phyloP scores from a whole-genome alignment of 2,329 filamentous ascomycete species.

The Xylariaceae sp. region DNA sequence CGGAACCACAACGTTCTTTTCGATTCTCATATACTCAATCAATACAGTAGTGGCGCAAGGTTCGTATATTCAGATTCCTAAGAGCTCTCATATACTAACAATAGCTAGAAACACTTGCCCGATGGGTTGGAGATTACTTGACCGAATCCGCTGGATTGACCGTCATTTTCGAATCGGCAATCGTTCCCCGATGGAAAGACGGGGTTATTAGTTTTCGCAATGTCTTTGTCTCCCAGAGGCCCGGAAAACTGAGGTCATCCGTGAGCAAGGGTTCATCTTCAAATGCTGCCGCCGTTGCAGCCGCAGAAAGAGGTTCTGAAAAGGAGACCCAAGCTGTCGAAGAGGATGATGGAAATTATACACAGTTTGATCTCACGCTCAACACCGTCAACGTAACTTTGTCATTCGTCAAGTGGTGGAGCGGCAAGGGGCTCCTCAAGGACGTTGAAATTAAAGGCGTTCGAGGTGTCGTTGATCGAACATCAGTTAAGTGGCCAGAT shows the following conservation, averaged over 20 bases:
- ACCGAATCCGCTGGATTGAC: slow-evolving; percentile 90
- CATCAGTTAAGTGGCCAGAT: slow-evolving; percentile 67
- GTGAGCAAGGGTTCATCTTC: slow-evolving; percentile 89
- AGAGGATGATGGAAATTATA: slow-evolving; percentile 91
- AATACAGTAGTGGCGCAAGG: slow-evolving; percentile 96
- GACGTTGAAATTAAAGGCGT: slow-evolving; percentile 94
- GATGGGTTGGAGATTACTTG: slow-evolving; percentile 91
- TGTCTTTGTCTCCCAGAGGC: slow-evolving; percentile 88
- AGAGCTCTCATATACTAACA: slow-evolving; percentile 17
- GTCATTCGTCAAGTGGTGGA: slow-evolving; percentile 99
- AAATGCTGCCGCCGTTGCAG: slow-evolving; percentile 78
- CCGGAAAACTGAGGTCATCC: slow-evolving; percentile 72
- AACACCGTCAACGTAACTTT: slow-evolving; percentile 93
- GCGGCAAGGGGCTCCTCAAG: slow-evolving; percentile 83
- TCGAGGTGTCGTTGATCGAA: slow-evolving; percentile 85
- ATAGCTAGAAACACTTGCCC: slow-evolving; percentile 72
- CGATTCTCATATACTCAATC: slow-evolving; percentile 79
- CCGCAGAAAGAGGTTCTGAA: slow-evolving; percentile 57
- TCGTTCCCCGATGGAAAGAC: slow-evolving; percentile 92
- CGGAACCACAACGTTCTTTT: slow-evolving; percentile 96
- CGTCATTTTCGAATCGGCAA: slow-evolving; percentile 94
- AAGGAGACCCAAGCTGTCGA: slow-evolving; percentile 42
- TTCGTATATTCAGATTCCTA: slow-evolving; percentile 35
- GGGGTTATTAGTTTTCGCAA: slow-evolving; percentile 96
- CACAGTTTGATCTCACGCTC: slow-evolving; percentile 92